These are phyloP conservation scores for Penicillium aurantiogriseum DNA, from an alignment of 2,329 filamentous ascomycete genomes.

Conservation along the genomic window DNA sequence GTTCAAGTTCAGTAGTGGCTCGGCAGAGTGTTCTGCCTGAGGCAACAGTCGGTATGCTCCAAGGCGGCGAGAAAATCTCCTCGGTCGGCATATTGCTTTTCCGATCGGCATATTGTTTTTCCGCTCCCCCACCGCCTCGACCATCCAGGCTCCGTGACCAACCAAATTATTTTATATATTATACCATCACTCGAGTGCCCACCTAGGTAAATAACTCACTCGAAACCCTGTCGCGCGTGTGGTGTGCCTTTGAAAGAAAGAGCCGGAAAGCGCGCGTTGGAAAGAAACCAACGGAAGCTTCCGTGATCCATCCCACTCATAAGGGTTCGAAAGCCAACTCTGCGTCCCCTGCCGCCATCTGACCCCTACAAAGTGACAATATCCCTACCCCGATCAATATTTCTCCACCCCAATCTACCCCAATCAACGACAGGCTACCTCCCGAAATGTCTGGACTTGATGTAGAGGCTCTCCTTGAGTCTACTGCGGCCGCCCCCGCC, in stretches of 20 bases:
- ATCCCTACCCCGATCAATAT: slow-evolving; percentile 23
- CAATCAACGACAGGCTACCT: slow-evolving; percentile 17
- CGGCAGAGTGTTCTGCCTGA: neutral
- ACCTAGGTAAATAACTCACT: neutral
- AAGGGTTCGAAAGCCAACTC: slow-evolving; percentile 38
- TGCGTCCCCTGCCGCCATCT: slow-evolving; percentile 30
- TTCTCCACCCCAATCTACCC: slow-evolving; percentile 5
- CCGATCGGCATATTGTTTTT: neutral
- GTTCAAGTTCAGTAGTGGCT: neutral
- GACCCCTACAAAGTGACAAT: slow-evolving; percentile 41
- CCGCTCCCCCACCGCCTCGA: neutral
- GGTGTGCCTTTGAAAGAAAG: neutral
- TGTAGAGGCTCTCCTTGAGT: slow-evolving; percentile 88
- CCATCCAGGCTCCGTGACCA: neutral
- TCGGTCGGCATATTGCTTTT: too few species aligned
- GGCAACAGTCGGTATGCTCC: neutral
- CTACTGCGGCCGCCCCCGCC: slow-evolving; percentile 62
- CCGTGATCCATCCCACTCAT: neutral
- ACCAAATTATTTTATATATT: neutral
- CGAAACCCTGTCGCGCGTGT: neutral
- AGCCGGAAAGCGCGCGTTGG: neutral
- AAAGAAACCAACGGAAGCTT: neutral
- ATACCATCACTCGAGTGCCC: neutral
- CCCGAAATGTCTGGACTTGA: slow-evolving; percentile 67
- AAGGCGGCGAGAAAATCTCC: neutral